phyloP scores from a whole-genome alignment of 2,329 filamentous ascomycete genomes.

The Sclerotinia subarctica region DNA sequence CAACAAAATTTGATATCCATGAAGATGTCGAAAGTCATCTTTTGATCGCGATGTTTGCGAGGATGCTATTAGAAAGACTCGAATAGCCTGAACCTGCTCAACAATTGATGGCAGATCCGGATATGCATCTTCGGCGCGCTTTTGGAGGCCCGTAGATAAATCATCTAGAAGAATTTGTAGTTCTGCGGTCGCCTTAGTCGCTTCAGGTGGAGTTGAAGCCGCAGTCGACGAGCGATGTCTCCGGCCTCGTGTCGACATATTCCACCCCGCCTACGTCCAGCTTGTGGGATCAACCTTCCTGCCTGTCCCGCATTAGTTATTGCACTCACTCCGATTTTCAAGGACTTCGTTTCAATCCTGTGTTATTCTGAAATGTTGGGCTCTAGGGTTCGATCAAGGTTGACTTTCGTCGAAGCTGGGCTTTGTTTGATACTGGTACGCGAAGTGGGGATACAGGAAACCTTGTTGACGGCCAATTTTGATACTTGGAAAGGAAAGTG shows the following conservation, averaged over 20 bases:
- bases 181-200: slow-evolving; percentile 59
- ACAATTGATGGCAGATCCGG: slow-evolving; percentile 39
- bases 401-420: slow-evolving; percentile 27
- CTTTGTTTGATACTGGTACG: slow-evolving; percentile 21
- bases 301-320: slow-evolving; percentile 31
- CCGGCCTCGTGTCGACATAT: slow-evolving; percentile 52
- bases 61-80: slow-evolving; percentile 42
- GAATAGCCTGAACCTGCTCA: slow-evolving; percentile 34
- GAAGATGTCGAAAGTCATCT: slow-evolving; percentile 78
- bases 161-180: slow-evolving; percentile 53
- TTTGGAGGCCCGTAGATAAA: slow-evolving; percentile 39
- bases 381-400: slow-evolving; percentile 11
- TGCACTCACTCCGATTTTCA: slow-evolving; percentile 15
- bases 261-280: slow-evolving; percentile 36
- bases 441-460: slow-evolving; percentile 22
- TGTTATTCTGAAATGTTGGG: slow-evolving; percentile 11
- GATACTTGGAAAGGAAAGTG: neutral
- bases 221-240: slow-evolving; percentile 64
- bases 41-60: slow-evolving; percentile 52
- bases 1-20: slow-evolving; percentile 74
- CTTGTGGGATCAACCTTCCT: slow-evolving; percentile 25
- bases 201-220: slow-evolving; percentile 53
- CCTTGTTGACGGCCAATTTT: neutral
- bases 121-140: slow-evolving; percentile 28
- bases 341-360: slow-evolving; percentile 24